Conservation (phyloP, 2,329 filamentous ascomycete genomes). For the Alternaria rosae region DNA sequence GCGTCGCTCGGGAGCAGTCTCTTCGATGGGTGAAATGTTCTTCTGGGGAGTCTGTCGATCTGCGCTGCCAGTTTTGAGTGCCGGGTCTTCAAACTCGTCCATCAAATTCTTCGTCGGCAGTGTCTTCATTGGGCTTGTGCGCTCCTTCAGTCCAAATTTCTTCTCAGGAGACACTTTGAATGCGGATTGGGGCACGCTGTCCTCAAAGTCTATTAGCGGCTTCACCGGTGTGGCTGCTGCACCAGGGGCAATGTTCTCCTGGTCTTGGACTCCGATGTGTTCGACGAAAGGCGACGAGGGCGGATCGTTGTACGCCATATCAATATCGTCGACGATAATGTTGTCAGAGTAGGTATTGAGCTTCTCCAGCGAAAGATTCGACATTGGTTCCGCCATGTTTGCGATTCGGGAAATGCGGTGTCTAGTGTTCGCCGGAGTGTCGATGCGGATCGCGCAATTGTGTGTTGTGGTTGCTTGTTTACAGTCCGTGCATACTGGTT, state of each 20-base stretch:
- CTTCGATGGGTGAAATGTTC: slow-evolving; percentile 34
- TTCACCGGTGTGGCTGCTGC: slow-evolving; percentile 35
- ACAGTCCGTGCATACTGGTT: slow-evolving; percentile 17
- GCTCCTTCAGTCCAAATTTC: slow-evolving; percentile 34
- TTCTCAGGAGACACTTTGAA: slow-evolving; percentile 45
- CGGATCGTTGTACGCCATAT: slow-evolving; percentile 51
- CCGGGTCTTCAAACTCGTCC: slow-evolving; percentile 36
- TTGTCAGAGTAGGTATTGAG: slow-evolving; percentile 33
- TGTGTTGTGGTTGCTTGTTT: slow-evolving; percentile 26
- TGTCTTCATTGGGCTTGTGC: slow-evolving; percentile 41
- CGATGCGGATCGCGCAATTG: slow-evolving; percentile 15
- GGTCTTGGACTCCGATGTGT: slow-evolving; percentile 51
- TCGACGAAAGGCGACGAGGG: slow-evolving; percentile 60
- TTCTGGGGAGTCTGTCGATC: slow-evolving; percentile 32
- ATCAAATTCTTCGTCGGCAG: slow-evolving; percentile 39
- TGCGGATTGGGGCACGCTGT: slow-evolving; percentile 40
- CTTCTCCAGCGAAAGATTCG: slow-evolving; percentile 39
- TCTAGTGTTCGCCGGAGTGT: slow-evolving; percentile 22
- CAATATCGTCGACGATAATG: slow-evolving; percentile 37
- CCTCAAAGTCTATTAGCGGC: slow-evolving; percentile 28
- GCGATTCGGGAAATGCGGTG: slow-evolving; percentile 11
- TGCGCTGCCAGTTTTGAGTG: slow-evolving; percentile 5
- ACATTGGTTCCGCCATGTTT: slow-evolving; percentile 45
- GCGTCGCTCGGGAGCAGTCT: slow-evolving; percentile 26
- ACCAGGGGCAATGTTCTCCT: slow-evolving; percentile 47